These are phyloP conservation scores for Aspergillus hortae DNA, from an alignment of 2,329 filamentous ascomycete species.

Conservation along the genomic window DNA sequence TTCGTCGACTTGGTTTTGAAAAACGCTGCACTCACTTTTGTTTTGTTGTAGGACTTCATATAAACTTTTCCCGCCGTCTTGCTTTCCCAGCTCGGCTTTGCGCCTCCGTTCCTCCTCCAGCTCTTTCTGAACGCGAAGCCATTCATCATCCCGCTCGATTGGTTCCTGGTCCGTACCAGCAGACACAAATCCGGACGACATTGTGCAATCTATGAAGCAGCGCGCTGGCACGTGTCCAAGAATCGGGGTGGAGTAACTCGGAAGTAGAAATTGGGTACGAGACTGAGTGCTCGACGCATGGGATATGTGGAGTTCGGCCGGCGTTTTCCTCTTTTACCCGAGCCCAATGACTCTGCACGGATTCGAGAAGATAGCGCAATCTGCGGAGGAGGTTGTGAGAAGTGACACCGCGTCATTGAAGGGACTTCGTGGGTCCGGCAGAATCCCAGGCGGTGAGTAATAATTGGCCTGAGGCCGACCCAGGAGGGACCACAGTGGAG, in stretches of 20 bases:
- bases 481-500: background rate
- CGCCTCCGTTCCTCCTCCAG: slow-evolving; percentile 44
- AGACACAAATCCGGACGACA: slow-evolving; percentile 47
- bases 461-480: background rate
- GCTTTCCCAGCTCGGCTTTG: slow-evolving; percentile 49
- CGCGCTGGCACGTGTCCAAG: background rate
- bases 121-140: slow-evolving; percentile 42
- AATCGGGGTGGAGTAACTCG: background rate
- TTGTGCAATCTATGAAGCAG: slow-evolving; percentile 12
- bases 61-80: slow-evolving; percentile 49
- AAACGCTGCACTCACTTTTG: slow-evolving; percentile 43
- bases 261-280: background rate
- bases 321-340: too few relatives aligned
- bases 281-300: too few relatives aligned
- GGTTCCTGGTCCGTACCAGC: slow-evolving; percentile 41
- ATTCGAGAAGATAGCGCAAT: too few relatives aligned
- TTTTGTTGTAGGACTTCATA: slow-evolving; percentile 49
- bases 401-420: background rate
- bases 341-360: too few relatives aligned
- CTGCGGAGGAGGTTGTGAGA: too few relatives aligned
- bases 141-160: slow-evolving; percentile 41
- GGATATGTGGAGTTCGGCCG: too few relatives aligned
- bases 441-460: slow-evolving; percentile 3
- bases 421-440: background rate
- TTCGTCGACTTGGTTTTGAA: background rate